A percentile compares a stretch with the other conserved stretches of the same genome.
phyloP scores from a whole-genome alignment of 2,329 filamentous ascomycete genomes.

The Geosmithia flava region DNA sequence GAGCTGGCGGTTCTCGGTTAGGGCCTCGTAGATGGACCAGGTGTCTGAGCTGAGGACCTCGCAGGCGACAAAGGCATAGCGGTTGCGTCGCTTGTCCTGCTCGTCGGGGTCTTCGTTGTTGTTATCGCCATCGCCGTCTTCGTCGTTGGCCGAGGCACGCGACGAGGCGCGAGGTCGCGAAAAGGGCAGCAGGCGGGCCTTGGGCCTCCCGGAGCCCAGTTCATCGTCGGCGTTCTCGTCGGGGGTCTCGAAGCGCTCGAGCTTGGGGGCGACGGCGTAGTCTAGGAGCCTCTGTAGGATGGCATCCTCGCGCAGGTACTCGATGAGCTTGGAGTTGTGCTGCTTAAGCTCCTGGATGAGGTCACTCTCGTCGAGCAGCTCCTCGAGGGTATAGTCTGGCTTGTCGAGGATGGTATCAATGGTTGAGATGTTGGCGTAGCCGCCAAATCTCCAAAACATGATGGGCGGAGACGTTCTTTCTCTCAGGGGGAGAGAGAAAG shows the following conservation, averaged over 20 bases:
- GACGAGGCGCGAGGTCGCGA: constrained; percentile 42
- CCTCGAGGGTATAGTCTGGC: constrained; percentile 88
- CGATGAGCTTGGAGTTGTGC: constrained; percentile 94
- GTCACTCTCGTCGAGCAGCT: constrained; percentile 90
- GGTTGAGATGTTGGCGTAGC: constrained; percentile 93
- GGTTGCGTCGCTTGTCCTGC: constrained; percentile 79
- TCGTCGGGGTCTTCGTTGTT: constrained; percentile 52
- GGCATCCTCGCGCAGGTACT: constrained; percentile 81
- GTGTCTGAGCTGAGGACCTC: constrained; percentile 92
- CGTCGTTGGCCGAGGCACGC: constrained; percentile 28
- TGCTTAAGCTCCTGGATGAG: constrained; percentile 96
- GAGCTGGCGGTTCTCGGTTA: constrained; percentile 72
- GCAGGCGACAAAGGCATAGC: constrained; percentile 86
- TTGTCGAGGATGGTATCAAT: constrained; percentile 97
- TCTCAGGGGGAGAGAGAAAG: neutral
- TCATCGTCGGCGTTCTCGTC: constrained; percentile 38
- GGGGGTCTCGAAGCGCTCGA: constrained; percentile 40
- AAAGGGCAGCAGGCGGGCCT: constrained; percentile 30
- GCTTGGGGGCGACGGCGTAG: constrained; percentile 77
- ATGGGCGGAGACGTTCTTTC: constrained; percentile 26
- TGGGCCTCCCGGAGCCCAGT: constrained; percentile 30
- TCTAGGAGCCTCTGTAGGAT: constrained; percentile 76
- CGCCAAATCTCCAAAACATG: constrained; percentile 99
- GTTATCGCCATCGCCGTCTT: constrained; percentile 37
- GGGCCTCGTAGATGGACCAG: constrained; percentile 88